Percentiles rank a stretch among this genome's conserved stretches.
phyloP scores from a whole-genome alignment of 768 basidiomycete genomes.

The Suillus lakei region DNA sequence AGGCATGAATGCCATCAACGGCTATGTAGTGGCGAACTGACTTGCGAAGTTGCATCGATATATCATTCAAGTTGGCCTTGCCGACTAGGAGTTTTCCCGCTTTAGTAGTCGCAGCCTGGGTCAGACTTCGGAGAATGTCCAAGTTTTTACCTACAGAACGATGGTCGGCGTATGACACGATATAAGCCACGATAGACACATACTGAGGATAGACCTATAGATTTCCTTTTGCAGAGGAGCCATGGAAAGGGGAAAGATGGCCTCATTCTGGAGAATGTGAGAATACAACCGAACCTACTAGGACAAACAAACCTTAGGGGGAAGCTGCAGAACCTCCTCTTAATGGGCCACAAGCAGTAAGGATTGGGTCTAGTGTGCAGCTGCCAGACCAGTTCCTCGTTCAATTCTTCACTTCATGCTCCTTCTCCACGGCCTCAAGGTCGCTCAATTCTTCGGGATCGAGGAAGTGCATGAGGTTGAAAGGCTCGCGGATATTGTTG shows the following conservation, averaged over 20 bases:
- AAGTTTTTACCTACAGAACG: constrained; percentile 66
- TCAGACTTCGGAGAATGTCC: constrained; percentile 65
- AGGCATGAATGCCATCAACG: constrained; percentile 1
- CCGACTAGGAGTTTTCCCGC: constrained; percentile 33
- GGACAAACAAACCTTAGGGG: constrained; percentile 70
- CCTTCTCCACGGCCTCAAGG: constrained; percentile 70
- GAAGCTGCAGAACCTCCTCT: constrained; percentile 93
- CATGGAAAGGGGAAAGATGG: constrained; percentile 91
- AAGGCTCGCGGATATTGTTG: constrained; percentile 95
- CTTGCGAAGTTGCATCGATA: constrained; percentile 90
- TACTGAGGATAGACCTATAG: constrained; percentile 85
- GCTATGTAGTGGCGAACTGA: constrained; percentile 38
- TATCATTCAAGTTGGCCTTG: constrained; percentile 74
- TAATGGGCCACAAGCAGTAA: constrained; percentile 94
- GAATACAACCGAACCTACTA: neutral
- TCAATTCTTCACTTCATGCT: constrained; percentile 80
- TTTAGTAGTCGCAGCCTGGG: constrained; percentile 45
- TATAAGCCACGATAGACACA: constrained; percentile 26
- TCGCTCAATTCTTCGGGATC: constrained; percentile 79
- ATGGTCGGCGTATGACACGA: constrained; percentile 11
- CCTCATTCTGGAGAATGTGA: constrained; percentile 66
- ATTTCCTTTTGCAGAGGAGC: constrained; percentile 85
- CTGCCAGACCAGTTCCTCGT: constrained; percentile 78
- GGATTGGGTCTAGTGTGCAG: constrained; percentile 81
- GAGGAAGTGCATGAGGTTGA: constrained; percentile 97